Conservation (phyloP, 139 green algal species). For the Chlamydomonas sphaeroides region DNA sequence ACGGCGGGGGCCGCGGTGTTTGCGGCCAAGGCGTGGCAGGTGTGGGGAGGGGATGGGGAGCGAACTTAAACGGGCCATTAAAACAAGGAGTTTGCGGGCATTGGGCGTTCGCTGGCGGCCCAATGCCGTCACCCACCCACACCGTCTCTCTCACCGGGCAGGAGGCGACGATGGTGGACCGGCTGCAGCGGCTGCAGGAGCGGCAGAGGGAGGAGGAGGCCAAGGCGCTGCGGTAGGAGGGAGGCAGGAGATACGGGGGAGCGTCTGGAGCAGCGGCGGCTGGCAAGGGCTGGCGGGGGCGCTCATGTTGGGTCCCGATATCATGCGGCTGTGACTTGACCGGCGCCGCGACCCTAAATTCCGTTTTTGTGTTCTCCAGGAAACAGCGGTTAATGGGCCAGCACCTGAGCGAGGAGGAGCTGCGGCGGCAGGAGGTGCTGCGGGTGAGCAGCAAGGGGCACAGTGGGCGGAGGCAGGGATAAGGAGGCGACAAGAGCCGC, state of each 20-base stretch:
- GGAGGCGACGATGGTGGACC: neutral
- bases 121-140: neutral
- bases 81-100: neutral
- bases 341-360: no score
- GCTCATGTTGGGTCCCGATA: no score
- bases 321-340: no score
- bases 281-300: no score
- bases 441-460: neutral
- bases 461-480: neutral
- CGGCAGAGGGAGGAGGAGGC: conserved; percentile 8
- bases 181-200: conserved; percentile 10
- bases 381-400: conserved; percentile 11
- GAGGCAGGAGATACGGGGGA: no score
- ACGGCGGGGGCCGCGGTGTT: conserved; percentile 2
- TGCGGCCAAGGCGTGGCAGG: conserved; percentile 10
- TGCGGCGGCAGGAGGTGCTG: neutral
- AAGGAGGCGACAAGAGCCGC: neutral
- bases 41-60: no score
- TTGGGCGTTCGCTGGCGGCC: no score
- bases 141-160: neutral
- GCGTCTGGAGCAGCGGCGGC: no score
- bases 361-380: neutral
- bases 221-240: conserved; percentile 3
- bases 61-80: neutral
- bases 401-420: neutral